Base-by-base conservation (phyloP, 2,329 filamentous ascomycete genomes). In the Arthrinium puccinioides region DNA sequence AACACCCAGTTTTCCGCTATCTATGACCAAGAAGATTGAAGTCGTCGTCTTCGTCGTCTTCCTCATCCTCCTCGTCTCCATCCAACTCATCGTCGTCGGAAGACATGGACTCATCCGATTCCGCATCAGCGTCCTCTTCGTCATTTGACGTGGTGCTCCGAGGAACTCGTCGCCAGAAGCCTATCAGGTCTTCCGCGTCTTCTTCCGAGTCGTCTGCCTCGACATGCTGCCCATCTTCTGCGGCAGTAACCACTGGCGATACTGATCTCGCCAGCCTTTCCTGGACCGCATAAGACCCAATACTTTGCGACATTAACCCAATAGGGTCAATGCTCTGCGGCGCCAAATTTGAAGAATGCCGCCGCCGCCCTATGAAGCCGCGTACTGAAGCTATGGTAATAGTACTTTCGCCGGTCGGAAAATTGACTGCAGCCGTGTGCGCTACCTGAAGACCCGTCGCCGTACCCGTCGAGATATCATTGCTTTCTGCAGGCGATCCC, bases 141-240 rank as follows among this genome's bases (percentile, higher is more conserved):
- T 59, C 56, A 27, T 51, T 63, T 31, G 57, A 59, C 2, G 52
- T 51, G 24, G 61, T 47, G 19, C 56, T 55, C 21, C 56, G 49
- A 16, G 69, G 61, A 53, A 64, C 67, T 10, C 66, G 61, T 31
- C 69, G 69, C 73, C 76, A 81, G 34, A 82, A 69, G 21, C 71
- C 69, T 21, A 81, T 50, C 40, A 81, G 70, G 38, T 77, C 76
- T 8, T 69, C 67, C 14, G 73, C 69, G 1, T 70, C 71, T 13
- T 75, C 71, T 8, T 62, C 59, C n/a, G 57, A 56, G 3, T 62
- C 61, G 1, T 48, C 32, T 23, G 50, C 46, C 40, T 41, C n/a
- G 47, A 41, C 10, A 37, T 37, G 18, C 42, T 43, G 20, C 38
- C 45, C 37, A 52, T 42, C n/a, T 39, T 43, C 24, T 37, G 46